Base-by-base conservation (phyloP, 768 basidiomycete species). In the Agaricus sinodeliciosus region DNA sequence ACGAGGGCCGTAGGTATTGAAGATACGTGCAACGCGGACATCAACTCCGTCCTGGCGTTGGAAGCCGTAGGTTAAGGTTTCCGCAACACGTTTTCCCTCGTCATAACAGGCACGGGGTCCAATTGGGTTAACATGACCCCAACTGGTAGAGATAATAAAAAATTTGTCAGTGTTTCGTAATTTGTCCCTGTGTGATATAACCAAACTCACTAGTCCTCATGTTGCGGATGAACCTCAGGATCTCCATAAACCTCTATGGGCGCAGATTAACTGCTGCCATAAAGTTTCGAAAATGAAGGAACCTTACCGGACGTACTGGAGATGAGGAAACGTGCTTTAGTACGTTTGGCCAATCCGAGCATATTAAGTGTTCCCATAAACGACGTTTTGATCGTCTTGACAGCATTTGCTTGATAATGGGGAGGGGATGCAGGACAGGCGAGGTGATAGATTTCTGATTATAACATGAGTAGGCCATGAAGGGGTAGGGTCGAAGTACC, bases 41-140 rank as follows among this genome's bases (percentile, higher is more conserved):
- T 97, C 90, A 55, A 99, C 94, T 51, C 85, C 84, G 64, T 98
- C 93, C 67, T 96, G 96, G 54, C 89, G 79, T 58, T 90, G 87
- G 77, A 88, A 98, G 37, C 94, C 94, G 63, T 98, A 99, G 6
- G 95, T 94, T 58, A 99, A 71, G 15, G 95, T 96, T 72, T 99
- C 96, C 37, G 96, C 95, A 36, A 98, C 95, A 61, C 96, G 93
- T 74, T 99, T 99, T 45, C 96, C 96, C 71, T 99, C 96, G 64
- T 99, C 96, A 65, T 99, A 99, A 70, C 96, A 99, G n/a, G 95
- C 94, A 57, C 96, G 90, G 55, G 91, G 90, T 19, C 96, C 96
- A 61, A 94, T 96, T 40, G 94, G 94, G 75, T 99, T 99, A 64
- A 99, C 96, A 69, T 98, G 86, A 43, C 94, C 94, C 94, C 94